Percentiles rank a stretch among this genome's conserved stretches.
Conservation (phyloP, 352 stramenopile genomes). For the Globisporangium solare region DNA sequence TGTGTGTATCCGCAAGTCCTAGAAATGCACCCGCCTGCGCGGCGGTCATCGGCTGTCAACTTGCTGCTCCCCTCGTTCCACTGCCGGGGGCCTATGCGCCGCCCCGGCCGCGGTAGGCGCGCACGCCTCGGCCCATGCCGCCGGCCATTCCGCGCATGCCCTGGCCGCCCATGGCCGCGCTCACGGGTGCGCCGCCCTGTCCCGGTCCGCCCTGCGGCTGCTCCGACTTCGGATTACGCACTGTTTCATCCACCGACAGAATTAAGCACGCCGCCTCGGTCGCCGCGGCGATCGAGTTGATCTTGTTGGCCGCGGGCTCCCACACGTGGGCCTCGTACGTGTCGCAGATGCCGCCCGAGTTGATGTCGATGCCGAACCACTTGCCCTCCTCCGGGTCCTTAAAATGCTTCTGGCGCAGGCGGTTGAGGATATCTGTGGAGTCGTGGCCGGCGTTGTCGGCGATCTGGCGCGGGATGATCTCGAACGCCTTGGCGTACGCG, state of each 20-base stretch:
- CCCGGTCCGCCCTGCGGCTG: conserved; percentile 76
- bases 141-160: conserved; percentile 89
- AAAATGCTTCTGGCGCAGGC: conserved; percentile 95
- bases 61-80: neutral
- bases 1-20: neutral
- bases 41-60: neutral
- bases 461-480: conserved; percentile 98
- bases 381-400: conserved; percentile 89
- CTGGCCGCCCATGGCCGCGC: conserved; percentile 87
- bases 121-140: conserved; percentile 72
- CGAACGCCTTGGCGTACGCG: conserved; percentile 96
- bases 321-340: conserved; percentile 97
- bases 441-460: conserved; percentile 99
- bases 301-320: conserved; percentile 99
- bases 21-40: neutral
- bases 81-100: conserved; percentile 46
- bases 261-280: conserved; percentile 98
- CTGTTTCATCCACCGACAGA: conserved; percentile 98
- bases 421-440: conserved; percentile 97
- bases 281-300: conserved; percentile 95
- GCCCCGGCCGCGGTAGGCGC: conserved; percentile 72
- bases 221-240: conserved; percentile 97
- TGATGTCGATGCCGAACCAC: conserved; percentile 98
- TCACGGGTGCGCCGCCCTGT: conserved; percentile 68
- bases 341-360: conserved; percentile 96